These are phyloP conservation scores for Solanum pennellii DNA, from an alignment of 257 asterid species.

Conservation along the genomic window DNA sequence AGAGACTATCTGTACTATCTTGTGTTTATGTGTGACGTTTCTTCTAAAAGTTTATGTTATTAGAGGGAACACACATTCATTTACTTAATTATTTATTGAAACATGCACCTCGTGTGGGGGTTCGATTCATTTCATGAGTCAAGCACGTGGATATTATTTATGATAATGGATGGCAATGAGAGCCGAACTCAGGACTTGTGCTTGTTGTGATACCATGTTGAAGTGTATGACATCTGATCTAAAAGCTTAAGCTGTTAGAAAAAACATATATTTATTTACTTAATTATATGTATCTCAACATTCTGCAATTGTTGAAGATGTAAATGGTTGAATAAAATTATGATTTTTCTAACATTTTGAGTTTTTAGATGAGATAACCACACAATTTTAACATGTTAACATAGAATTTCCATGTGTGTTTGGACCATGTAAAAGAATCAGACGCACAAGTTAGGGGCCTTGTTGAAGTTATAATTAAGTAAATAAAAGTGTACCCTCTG, in stretches of 20 bases:
- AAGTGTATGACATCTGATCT: not conserved
- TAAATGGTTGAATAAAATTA: not conserved
- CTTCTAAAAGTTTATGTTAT: not conserved
- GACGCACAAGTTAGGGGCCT: not conserved
- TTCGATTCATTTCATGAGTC: not conserved
- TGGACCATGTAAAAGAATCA: not conserved
- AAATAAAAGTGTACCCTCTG: not conserved
- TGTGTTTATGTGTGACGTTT: not conserved
- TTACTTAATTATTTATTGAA: too few relatives aligned
- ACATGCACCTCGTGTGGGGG: not conserved
- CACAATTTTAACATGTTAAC: not conserved
- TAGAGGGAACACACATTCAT: too few relatives aligned
- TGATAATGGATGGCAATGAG: not conserved
- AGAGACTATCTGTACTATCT: not conserved
- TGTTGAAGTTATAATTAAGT: not conserved
- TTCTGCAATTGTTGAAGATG: not conserved
- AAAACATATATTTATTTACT: not conserved
- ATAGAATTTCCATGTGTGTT: too few relatives aligned
- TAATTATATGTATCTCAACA: not conserved
- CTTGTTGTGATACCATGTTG: not conserved
- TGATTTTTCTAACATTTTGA: not conserved
- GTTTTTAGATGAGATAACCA: not conserved
- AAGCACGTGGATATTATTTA: not conserved
- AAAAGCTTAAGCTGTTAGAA: not conserved
- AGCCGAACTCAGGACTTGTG: not conserved